phyloP scores from a whole-genome alignment of 1,284 basidiomycete genomes.

The Volvariella surrecta region DNA sequence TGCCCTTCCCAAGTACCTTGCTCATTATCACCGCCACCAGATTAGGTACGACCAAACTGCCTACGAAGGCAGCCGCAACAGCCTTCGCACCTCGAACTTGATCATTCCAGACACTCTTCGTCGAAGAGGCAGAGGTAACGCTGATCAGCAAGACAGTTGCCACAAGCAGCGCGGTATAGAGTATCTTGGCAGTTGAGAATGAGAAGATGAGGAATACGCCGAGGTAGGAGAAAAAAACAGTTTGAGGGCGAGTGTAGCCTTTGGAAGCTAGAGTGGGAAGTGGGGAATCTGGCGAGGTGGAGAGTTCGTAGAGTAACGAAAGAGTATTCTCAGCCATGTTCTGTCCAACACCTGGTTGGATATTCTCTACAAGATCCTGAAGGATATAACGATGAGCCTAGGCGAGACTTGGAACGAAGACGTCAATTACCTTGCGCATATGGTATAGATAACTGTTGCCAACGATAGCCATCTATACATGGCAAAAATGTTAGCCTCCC shows the following conservation, averaged over 20 bases:
- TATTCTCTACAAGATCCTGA: slow-evolving; percentile 76
- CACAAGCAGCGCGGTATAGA: slow-evolving; percentile 51
- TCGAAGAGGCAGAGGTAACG: slow-evolving; percentile 17
- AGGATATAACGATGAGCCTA: slow-evolving; percentile 1
- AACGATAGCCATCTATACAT: slow-evolving; percentile 79
- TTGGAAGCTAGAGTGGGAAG: slow-evolving; percentile 46
- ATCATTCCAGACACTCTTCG: slow-evolving; percentile 22
- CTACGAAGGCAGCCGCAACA: slow-evolving; percentile 40
- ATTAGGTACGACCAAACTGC: slow-evolving; percentile 62
- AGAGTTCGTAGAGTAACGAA: slow-evolving; percentile 77
- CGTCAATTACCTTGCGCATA: slow-evolving; percentile 55
- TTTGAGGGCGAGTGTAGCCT: slow-evolving; percentile 49
- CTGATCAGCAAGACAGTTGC: slow-evolving; percentile 38
- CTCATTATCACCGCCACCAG: slow-evolving; percentile 68
- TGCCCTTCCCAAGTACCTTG: slow-evolving; percentile 50
- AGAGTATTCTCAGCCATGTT: slow-evolving; percentile 93
- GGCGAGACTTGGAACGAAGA: background rate
- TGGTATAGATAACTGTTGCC: slow-evolving; percentile 94
- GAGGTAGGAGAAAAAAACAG: slow-evolving; percentile 74
- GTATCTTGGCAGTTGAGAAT: slow-evolving; percentile 59
- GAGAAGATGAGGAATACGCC: slow-evolving; percentile 70
- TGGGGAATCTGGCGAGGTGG: slow-evolving; percentile 50
- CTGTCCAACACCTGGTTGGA: slow-evolving; percentile 74
- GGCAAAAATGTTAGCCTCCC: slow-evolving; percentile 2
- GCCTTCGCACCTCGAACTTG: slow-evolving; percentile 34